Percentiles rank a stretch among this genome's conserved stretches.
These are phyloP conservation scores for Fusarium sp. DNA, from an alignment of 2,329 filamentous ascomycete genomes.

Conservation along the genomic window DNA sequence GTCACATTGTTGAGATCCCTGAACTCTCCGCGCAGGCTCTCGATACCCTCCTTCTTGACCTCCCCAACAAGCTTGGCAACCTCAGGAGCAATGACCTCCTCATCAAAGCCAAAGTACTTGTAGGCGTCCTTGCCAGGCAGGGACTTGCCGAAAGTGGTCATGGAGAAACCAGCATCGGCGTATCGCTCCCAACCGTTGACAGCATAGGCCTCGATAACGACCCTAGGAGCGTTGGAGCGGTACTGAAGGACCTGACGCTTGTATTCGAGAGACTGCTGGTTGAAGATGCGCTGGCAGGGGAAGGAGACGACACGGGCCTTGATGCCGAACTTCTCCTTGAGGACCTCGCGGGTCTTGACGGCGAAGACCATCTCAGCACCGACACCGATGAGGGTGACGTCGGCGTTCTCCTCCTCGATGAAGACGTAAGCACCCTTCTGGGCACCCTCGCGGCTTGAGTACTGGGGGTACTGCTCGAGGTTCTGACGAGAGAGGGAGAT, in stretches of 20 bases:
- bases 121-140: constrained; percentile 69
- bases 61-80: constrained; percentile 55
- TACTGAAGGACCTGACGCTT: constrained; percentile 61
- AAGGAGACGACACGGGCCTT: constrained; percentile 61
- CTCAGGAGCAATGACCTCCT: constrained; percentile 57
- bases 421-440: constrained; percentile 64
- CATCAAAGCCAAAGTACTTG: constrained; percentile 70
- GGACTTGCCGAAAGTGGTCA: constrained; percentile 70
- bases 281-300: constrained; percentile 62
- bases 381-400: constrained; percentile 62
- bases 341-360: constrained; percentile 53
- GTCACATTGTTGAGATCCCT: constrained; percentile 50
- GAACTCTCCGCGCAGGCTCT: constrained; percentile 53
- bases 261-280: constrained; percentile 61
- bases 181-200: constrained; percentile 73
- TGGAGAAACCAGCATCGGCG: constrained; percentile 68
- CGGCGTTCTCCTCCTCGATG: constrained; percentile 59
- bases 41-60: constrained; percentile 51
- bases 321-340: constrained; percentile 59
- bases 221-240: constrained; percentile 61
- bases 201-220: constrained; percentile 74
- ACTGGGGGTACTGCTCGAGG: constrained; percentile 57
- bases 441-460: constrained; percentile 59
- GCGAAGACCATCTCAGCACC: constrained; percentile 56
- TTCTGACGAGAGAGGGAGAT: constrained; percentile 65